These are phyloP conservation scores for Arabidopsis suecica DNA, from an alignment of 345 rosid genomes.

Conservation along the genomic window DNA sequence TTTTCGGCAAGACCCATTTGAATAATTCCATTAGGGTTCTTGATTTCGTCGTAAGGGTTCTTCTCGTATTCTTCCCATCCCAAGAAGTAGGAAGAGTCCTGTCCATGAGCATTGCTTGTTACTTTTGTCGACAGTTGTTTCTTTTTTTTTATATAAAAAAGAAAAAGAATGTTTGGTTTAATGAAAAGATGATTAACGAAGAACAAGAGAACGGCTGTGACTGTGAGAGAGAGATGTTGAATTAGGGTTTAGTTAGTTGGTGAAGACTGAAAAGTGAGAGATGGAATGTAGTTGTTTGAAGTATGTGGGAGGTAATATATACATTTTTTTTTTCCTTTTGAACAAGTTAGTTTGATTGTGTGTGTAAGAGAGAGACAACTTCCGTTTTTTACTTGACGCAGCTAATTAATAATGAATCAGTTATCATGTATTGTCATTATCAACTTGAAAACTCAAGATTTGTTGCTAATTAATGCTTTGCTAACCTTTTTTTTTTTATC, in stretches of 20 bases:
- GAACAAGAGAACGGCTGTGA: not conserved
- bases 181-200: slow-evolving; percentile 24
- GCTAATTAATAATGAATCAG: too few species aligned
- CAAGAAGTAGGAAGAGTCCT: slow-evolving; percentile 76
- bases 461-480: too few species aligned
- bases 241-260: slow-evolving; percentile 38
- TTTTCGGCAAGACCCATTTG: slow-evolving; percentile 90
- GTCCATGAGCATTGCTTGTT: slow-evolving; percentile 67
- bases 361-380: too few species aligned
- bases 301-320: slow-evolving; percentile 30
- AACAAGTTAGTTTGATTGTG: too few species aligned
- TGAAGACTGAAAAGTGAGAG: slow-evolving; percentile 25
- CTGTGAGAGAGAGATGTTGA: slow-evolving; percentile 20
- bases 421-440: too few species aligned
- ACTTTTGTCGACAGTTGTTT: slow-evolving; percentile 62
- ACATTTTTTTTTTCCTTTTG: too few species aligned
- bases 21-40: slow-evolving; percentile 69
- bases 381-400: too few species aligned
- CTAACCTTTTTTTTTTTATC: too few species aligned
- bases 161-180: not conserved
- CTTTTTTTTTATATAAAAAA: slow-evolving; percentile 29
- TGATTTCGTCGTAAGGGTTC: slow-evolving; percentile 61
- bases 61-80: slow-evolving; percentile 86
- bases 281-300: slow-evolving; percentile 26
- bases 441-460: too few species aligned